Conservation (phyloP, 768 basidiomycete species). For the Trametes maxima region DNA sequence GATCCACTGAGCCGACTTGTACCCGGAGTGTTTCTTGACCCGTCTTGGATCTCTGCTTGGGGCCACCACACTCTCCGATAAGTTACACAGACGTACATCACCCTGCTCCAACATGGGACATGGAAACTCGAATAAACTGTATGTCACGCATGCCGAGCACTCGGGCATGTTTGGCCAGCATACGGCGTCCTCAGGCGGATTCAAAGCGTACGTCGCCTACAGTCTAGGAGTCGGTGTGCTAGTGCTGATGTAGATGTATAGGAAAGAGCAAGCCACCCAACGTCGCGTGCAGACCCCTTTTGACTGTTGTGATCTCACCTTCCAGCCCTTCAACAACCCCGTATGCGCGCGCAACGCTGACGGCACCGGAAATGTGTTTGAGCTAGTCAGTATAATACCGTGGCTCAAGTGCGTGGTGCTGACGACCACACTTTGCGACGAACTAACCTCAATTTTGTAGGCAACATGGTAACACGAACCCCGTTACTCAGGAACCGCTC, state of each 20-base stretch:
- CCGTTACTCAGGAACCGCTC: slow-evolving; percentile 74
- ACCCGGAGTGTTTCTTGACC: no score
- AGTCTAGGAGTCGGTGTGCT: neutral
- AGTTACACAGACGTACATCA: neutral
- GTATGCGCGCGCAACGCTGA: slow-evolving; percentile 85
- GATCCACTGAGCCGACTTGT: no score
- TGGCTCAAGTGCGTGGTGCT: slow-evolving; percentile 77
- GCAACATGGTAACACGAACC: slow-evolving; percentile 80
- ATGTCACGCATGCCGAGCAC: slow-evolving; percentile 90
- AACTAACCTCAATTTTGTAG: slow-evolving; percentile 40
- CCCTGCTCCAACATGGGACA: slow-evolving; percentile 64
- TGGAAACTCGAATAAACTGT: slow-evolving; percentile 85
- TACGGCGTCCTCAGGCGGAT: slow-evolving; percentile 72
- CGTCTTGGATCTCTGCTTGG: neutral
- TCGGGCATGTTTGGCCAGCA: slow-evolving; percentile 80
- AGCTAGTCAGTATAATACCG: slow-evolving; percentile 89
- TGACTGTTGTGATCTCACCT: slow-evolving; percentile 90
- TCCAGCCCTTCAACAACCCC: slow-evolving; percentile 87
- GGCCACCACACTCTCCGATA: neutral
- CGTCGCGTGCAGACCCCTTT: slow-evolving; percentile 72
- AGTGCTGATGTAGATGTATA: slow-evolving; percentile 30
- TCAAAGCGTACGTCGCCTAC: slow-evolving; percentile 53
- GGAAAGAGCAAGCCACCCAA: slow-evolving; percentile 69
- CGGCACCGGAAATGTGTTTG: slow-evolving; percentile 81
- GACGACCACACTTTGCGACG: neutral